Evolutionary conservation across 148 eudicot genomes (phyloP).

Genomic region (Chenopodium suecicum): DNA sequence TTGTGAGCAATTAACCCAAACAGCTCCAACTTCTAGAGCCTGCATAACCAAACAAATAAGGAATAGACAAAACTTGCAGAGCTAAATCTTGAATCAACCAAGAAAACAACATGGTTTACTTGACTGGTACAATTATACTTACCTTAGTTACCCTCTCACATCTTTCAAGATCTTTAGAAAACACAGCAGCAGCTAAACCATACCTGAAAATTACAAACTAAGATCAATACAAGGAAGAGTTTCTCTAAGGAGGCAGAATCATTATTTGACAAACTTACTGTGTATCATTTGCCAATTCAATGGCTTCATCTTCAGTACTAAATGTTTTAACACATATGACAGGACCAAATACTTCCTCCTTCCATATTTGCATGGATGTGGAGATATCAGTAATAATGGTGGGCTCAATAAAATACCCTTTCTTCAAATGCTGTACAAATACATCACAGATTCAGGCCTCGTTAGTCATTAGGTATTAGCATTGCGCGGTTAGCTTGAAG

Average conservation of each 20-base stretch:
- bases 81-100: not conserved
- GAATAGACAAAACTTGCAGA: not conserved
- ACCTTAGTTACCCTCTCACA: conserved; percentile 93
- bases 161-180: conserved; percentile 83
- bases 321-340: conserved; percentile 95
- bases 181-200: conserved; percentile 86
- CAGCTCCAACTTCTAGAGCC: conserved; percentile 84
- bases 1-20: conserved; percentile 98
- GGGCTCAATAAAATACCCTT: conserved; percentile 77
- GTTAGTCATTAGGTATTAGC: not conserved
- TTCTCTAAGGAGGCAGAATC: not conserved
- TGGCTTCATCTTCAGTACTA: conserved; percentile 88
- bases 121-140: conserved; percentile 16
- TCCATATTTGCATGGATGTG: conserved; percentile 98
- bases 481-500: not conserved
- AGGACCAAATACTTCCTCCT: conserved; percentile 98
- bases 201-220: conserved; percentile 44
- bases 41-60: conserved; percentile 27
- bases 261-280: conserved; percentile 41
- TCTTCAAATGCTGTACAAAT: conserved; percentile 62
- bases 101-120: not conserved
- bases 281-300: conserved; percentile 93
- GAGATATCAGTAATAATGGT: conserved; percentile 70
- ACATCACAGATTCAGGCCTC: conserved; percentile 7
- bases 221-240: conserved; percentile 10